phyloP scores from a whole-genome alignment of 495 filamentous ascomycete genomes.

The Barbatosphaeria neglecta region DNA sequence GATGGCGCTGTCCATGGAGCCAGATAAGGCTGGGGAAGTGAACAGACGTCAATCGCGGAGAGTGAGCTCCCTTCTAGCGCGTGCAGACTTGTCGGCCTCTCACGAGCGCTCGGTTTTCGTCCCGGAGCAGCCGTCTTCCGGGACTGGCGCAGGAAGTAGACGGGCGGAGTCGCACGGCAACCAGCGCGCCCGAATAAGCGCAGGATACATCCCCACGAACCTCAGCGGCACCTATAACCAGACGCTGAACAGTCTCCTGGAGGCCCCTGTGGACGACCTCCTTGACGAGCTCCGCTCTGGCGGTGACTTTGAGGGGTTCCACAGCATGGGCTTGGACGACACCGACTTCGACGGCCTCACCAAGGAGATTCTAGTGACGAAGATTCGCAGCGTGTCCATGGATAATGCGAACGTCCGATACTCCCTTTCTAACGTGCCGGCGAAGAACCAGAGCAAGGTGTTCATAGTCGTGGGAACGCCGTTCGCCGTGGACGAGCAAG shows the following conservation, averaged over 20 bases:
- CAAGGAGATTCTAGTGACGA: conserved; percentile 62
- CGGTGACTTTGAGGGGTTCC: conserved; percentile 54
- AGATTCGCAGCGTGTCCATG: conserved; percentile 57
- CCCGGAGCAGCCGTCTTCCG: conserved; percentile 51
- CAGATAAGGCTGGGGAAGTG: conserved; percentile 55
- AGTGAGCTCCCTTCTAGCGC: conserved; percentile 86
- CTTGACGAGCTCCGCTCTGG: conserved; percentile 55
- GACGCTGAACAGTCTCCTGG: conserved; percentile 39
- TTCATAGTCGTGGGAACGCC: conserved; percentile 53
- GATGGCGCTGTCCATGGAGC: conserved; percentile 57
- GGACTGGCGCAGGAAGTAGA: conserved; percentile 33
- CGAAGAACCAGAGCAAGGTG: conserved; percentile 42
- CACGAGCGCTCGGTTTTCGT: conserved; percentile 66
- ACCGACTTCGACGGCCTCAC: conserved; percentile 55
- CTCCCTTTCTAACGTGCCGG: conserved; percentile 34
- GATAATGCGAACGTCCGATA: conserved; percentile 49
- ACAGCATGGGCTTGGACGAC: conserved; percentile 60
- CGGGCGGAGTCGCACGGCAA: conserved; percentile 64
- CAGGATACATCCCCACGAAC: conserved; percentile 28
- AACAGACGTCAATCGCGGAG: conserved; percentile 67
- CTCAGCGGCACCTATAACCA: conserved; percentile 27
- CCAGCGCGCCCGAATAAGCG: conserved; percentile 49
- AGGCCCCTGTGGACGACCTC: conserved; percentile 58
- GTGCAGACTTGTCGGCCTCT: conserved; percentile 70
- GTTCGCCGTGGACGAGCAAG: conserved; percentile 36